Evolutionary conservation across 345 rosid genomes (phyloP).

Genomic region (Gynandropsis gynandra): DNA sequence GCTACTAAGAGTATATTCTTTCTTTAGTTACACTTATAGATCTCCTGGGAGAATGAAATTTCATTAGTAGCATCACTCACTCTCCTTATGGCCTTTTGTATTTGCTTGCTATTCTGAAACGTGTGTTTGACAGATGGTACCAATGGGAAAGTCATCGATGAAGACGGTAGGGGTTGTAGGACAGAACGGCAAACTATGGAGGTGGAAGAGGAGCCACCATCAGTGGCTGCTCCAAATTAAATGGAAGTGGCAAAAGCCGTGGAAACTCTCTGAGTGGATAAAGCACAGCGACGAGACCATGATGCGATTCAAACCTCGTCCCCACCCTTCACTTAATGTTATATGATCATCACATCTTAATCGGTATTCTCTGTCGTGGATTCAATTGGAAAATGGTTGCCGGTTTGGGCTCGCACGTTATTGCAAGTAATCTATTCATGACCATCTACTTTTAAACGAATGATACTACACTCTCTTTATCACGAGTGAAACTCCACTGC

Average conservation of each 20-base stretch:
- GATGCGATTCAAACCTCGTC: slow-evolving; percentile 43
- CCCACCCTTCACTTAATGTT: slow-evolving; percentile 20
- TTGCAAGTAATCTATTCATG: slow-evolving; percentile 36
- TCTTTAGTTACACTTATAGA: no score
- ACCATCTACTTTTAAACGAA: no score
- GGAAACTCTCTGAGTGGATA: slow-evolving; percentile 79
- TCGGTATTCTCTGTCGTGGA: slow-evolving; percentile 2
- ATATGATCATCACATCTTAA: slow-evolving; percentile 20
- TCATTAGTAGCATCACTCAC: no score
- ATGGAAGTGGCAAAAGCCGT: slow-evolving; percentile 93
- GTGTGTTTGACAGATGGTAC: slow-evolving; percentile 50
- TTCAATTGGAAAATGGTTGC: no score
- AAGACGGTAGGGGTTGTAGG: slow-evolving; percentile 35
- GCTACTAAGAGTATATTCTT: no score
- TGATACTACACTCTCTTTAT: no score
- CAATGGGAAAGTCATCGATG: slow-evolving; percentile 46
- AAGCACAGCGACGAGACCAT: slow-evolving; percentile 66
- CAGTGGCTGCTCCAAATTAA: slow-evolving; percentile 84
- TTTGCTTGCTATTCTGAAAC: no score
- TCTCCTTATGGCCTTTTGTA: no score
- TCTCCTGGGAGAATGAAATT: no score
- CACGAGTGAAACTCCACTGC: no score
- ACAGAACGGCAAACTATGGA: slow-evolving; percentile 70
- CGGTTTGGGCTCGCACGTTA: neutral
- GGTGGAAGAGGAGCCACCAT: slow-evolving; percentile 86